Evolutionary conservation across 179 eudicot species (phyloP).

Genomic region (Beta corolliflora): DNA sequence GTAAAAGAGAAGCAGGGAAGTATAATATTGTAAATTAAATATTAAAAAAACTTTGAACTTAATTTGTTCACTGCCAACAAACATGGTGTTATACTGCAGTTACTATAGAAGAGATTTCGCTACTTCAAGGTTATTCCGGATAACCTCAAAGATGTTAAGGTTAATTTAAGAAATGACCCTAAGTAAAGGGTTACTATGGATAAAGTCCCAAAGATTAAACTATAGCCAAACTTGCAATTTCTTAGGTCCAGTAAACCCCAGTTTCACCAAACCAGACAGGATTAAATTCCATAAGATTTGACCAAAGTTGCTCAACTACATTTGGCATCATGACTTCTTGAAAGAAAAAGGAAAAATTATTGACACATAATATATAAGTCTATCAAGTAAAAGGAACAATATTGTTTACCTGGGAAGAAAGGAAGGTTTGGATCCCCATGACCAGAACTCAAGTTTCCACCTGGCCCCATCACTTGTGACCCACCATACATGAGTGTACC

Average conservation of each 20-base stretch:
- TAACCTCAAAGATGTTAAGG: neutral
- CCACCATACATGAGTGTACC: conserved; percentile 65
- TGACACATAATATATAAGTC: neutral
- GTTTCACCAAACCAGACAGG: neutral
- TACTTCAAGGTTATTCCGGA: too few relatives aligned
- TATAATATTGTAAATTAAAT: too few relatives aligned
- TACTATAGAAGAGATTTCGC: too few relatives aligned
- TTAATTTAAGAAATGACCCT: too few relatives aligned
- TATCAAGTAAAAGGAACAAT: neutral
- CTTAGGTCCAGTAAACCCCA: neutral
- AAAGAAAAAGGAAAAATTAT: neutral
- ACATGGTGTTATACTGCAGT: too few relatives aligned
- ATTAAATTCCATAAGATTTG: neutral
- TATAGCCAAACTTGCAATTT: neutral
- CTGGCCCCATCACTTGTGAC: conserved; percentile 55
- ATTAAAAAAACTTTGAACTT: too few relatives aligned
- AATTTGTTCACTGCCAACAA: too few relatives aligned
- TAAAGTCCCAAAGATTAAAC: neutral
- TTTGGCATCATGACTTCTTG: neutral
- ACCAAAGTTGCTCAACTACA: neutral
- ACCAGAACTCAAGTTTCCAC: conserved; percentile 59
- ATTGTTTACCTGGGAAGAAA: conserved; percentile 72
- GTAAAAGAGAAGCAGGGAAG: too few relatives aligned
- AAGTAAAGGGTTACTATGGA: too few relatives aligned
- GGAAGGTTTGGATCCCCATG: conserved; percentile 77